Base-by-base conservation (phyloP, 2,329 filamentous ascomycete genomes). In the Venturia nashicola region DNA sequence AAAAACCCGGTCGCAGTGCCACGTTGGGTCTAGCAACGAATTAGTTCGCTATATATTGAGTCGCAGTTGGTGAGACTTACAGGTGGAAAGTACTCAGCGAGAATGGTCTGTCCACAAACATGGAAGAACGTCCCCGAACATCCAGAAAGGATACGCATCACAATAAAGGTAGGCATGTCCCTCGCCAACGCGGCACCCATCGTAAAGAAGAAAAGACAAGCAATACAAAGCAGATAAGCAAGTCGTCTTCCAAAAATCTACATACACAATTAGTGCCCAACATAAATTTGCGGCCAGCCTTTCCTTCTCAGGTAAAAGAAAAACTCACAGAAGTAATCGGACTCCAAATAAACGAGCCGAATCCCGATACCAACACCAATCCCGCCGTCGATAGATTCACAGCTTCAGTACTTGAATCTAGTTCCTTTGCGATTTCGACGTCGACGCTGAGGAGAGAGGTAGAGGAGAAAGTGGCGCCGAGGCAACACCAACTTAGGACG, bases 1-100 rank as follows among this genome's bases (percentile, higher is more conserved):
- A 79, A 76, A 66, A 75, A 77, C 0, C 76, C 77, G 2, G 75
- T 72, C 4, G 77, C 77, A 1, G 74, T 78, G n/a, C 76, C 77
- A 51, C 75, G 65, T 66, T 79, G 74, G 23, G 46, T 51, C 46
- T 51, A 32, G 46, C 11, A 23, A 23, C 1, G 11, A 51, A 11
- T 40, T 70, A 68, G 71, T 75, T 34, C 14, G 3, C 16, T 18
- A 34, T 12, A 14, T 7, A 42, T n/a, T 39, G 34, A 32, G 39
- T 48, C 32, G 5, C 32, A 4, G 6, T 40, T 44, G 42, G 16
- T n/a, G 42, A 11, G 3, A 51, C 46, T 51, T 61, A 67, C 64
- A 3, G 68, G 68, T 51, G 67, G 67, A 20, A 70, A 69, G 27
- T 67, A 68, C 48, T 68, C 68, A 9, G 67, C 68, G 9, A 69